Evolutionary conservation across 2,329 filamentous ascomycete species (phyloP), one percentile per base, ranked within the genome.

Genomic region (Nigrospora oryzae): DNA sequence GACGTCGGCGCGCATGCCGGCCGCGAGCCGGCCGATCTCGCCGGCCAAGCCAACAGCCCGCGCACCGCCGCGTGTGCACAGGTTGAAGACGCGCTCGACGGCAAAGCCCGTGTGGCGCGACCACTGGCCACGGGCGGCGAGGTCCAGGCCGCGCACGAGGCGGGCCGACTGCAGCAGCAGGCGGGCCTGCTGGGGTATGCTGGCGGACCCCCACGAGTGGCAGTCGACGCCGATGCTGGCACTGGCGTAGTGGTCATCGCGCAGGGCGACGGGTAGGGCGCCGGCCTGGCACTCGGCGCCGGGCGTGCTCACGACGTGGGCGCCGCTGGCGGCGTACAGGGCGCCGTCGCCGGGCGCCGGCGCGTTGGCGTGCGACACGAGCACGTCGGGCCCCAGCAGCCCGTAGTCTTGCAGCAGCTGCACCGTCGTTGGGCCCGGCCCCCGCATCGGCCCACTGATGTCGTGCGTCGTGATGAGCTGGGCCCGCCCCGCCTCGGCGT

Each of bases 201-300:
- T 60, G 6, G 53, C 52, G 11, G 45, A 56, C 15, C 52, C 57
- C 45, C 52, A 59, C 36, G 47, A 59, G 46, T 64, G 61, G 49
- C 58, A 69, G 49, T 64, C 63, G 17, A 63, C 49, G 3, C 63
- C 65, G 12, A 64, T 52, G 28, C 54, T 61, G 6, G 57, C 54
- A 11, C 61, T 56, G 4, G 54, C 51, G 32, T 62, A 55, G 15
- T 60, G 38, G 40, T 59, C 59, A 3, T 52, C 43, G 6, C 47
- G 43, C 46, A 68, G 60, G 33, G 63, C 63, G 3, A 69, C 59
- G 0, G 66, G 63, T 4, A 54, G 42, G 0, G 63, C 62, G 0
- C 61, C 65, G 70, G 74, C 74, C 48, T 76, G 71, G 11, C 73
- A 53, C 51, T 77, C 73, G 0, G 71, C 70, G n/a, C 66, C 67